phyloP scores from a whole-genome alignment of 352 stramenopile genomes.

The Sclerospora graminicola region DNA sequence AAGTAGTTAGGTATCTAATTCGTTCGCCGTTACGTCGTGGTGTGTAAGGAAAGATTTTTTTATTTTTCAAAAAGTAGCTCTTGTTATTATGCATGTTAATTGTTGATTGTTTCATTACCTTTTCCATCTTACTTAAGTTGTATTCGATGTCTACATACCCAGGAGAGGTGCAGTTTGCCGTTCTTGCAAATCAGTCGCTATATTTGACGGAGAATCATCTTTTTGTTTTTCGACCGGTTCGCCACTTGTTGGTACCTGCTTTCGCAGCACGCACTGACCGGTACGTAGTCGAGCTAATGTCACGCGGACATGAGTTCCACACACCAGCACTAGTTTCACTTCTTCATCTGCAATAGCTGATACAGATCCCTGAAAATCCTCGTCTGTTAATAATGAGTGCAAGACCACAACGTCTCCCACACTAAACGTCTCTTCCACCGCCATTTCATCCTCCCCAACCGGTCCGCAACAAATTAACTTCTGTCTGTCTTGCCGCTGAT shows the following conservation, averaged over 20 bases:
- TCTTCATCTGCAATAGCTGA: slow-evolving; percentile 19
- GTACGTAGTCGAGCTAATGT: slow-evolving; percentile 24
- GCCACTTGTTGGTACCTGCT: slow-evolving; percentile 5
- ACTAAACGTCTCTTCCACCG: slow-evolving; percentile 17
- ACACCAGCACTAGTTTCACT: slow-evolving; percentile 40
- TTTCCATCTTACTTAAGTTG: too few relatives aligned
- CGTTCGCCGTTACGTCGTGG: too few relatives aligned
- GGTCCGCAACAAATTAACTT: slow-evolving; percentile 4
- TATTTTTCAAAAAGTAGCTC: too few relatives aligned
- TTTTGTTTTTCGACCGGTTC: not conserved
- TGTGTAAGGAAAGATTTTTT: too few relatives aligned
- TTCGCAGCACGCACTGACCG: slow-evolving; percentile 30
- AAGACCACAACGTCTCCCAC: slow-evolving; percentile 49
- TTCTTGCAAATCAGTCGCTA: slow-evolving; percentile 10
- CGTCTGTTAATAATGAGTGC: slow-evolving; percentile 33
- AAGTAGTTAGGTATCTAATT: too few relatives aligned
- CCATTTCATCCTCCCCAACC: not conserved
- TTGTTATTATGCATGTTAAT: too few relatives aligned
- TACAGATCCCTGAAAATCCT: slow-evolving; percentile 58
- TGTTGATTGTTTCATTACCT: too few relatives aligned
- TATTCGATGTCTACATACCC: too few relatives aligned
- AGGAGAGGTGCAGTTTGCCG: too few relatives aligned
- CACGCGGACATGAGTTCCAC: slow-evolving; percentile 28
- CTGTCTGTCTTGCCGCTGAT: slow-evolving; percentile 8
- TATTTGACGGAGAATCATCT: not conserved